Evolutionary conservation across 331 rosid species (phyloP), one percentile per base, ranked within the genome.

Genomic region (Phaseolus coccineus): DNA sequence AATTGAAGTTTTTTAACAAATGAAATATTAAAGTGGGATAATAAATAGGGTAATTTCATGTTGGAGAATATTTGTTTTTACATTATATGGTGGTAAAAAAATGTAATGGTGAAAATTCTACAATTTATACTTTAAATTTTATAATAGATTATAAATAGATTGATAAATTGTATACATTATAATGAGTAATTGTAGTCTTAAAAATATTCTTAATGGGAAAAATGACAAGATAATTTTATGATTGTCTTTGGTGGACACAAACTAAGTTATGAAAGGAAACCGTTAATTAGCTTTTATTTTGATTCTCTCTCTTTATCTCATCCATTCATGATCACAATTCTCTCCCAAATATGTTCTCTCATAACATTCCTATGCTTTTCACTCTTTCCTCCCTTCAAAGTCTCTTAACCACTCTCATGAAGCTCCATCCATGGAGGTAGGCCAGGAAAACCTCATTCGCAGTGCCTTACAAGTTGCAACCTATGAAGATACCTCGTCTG

Each of bases 271-370:
- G 53, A 75, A 69, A 77, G 47, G 81, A 83, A 84, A 52, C 69
- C 81, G 74, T 69, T 57, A 42, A 74, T 69, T 50, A 42, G 44
- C 63, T 61, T 3, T 58, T 59, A 15, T 52, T 24, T 31, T 28
- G 47, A n/a, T 78, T 72, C 53, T 69, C 83, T 84, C 88, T 83
- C 88, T 86, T 77, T 73, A 69, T 77, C 81, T 70, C 78, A 27
- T 87, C 90, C 89, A 78, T 76, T 81, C 86, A 67, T 66, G 81
- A 80, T 82, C 82, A 71, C 77, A 69, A 50, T 78, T 81, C 83
- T 82, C 79, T 75, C 79, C 74, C 76, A 51, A 73, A 79, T 77
- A 82, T 40, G 50, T 62, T 80, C 69, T 71, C 2, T 15, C 73
- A 35, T 70, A 52, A 67, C 47, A 65, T 76, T 53, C 67, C 14